phyloP scores from a whole-genome alignment of 371 early-diverging fungal species.

The Mucor plumbeus region DNA sequence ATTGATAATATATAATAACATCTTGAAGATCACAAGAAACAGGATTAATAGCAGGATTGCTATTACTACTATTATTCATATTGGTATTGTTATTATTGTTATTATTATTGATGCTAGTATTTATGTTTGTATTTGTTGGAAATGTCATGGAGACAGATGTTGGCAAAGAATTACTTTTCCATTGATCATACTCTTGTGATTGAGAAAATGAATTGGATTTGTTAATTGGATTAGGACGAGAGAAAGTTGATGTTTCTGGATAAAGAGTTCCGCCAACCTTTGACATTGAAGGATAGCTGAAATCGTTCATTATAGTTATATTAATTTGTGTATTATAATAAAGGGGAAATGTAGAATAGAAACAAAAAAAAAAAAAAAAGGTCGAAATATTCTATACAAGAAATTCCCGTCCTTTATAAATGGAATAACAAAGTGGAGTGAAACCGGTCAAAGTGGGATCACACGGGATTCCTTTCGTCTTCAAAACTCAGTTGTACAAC shows the following conservation, averaged over 20 bases:
- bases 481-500: slow-evolving; percentile 1
- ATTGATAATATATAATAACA: slow-evolving; percentile 56
- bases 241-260: slow-evolving; percentile 12
- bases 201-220: slow-evolving; percentile 7
- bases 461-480: slow-evolving; percentile 18
- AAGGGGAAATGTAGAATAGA: not conserved
- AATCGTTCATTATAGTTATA: slow-evolving; percentile 19
- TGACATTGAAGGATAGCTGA: slow-evolving; percentile 20
- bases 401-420: slow-evolving; percentile 29
- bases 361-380: slow-evolving; percentile 12
- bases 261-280: slow-evolving; percentile 14
- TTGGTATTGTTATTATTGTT: not conserved
- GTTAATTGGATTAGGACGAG: slow-evolving; percentile 8
- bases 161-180: slow-evolving; percentile 17
- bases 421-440: not conserved
- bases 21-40: slow-evolving; percentile 56
- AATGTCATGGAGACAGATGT: not conserved
- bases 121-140: not conserved
- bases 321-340: not conserved
- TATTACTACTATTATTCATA: not conserved
- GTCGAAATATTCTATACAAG: slow-evolving; percentile 12
- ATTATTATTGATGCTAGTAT: not conserved
- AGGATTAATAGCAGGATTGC: slow-evolving; percentile 24
- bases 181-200: slow-evolving; percentile 23
- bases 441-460: slow-evolving; percentile 28